phyloP scores from a whole-genome alignment of 208 protist genomes.

The Trichomonas tenax region DNA sequence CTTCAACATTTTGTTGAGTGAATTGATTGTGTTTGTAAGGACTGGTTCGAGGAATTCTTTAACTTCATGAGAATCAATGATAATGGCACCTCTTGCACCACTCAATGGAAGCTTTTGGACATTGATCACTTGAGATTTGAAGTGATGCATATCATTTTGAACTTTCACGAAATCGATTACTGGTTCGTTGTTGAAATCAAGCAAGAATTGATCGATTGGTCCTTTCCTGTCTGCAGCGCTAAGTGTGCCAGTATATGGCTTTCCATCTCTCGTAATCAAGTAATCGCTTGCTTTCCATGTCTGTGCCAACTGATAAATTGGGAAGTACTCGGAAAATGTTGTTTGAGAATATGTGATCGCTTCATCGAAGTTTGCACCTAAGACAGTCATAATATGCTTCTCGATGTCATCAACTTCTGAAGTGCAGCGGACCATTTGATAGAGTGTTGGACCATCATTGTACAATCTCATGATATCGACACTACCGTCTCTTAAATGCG shows the following conservation, averaged over 20 bases:
- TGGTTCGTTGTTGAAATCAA: neutral
- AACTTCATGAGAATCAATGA: neutral
- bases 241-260: neutral
- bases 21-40: neutral
- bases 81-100: neutral
- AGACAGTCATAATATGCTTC: neutral
- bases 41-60: neutral
- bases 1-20: neutral
- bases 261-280: neutral
- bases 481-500: neutral
- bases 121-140: neutral
- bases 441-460: neutral
- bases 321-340: neutral
- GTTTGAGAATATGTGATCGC: neutral
- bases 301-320: neutral
- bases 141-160: neutral
- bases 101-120: neutral
- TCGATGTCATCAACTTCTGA: neutral
- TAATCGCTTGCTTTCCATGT: neutral
- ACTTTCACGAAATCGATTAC: neutral
- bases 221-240: neutral
- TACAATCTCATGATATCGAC: neutral
- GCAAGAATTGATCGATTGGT: neutral
- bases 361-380: neutral
- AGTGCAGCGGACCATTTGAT: neutral